Percentiles rank a stretch among this genome's conserved stretches.
Conservation (phyloP, 1,284 basidiomycete genomes). For the Cryptococcus floricola region DNA sequence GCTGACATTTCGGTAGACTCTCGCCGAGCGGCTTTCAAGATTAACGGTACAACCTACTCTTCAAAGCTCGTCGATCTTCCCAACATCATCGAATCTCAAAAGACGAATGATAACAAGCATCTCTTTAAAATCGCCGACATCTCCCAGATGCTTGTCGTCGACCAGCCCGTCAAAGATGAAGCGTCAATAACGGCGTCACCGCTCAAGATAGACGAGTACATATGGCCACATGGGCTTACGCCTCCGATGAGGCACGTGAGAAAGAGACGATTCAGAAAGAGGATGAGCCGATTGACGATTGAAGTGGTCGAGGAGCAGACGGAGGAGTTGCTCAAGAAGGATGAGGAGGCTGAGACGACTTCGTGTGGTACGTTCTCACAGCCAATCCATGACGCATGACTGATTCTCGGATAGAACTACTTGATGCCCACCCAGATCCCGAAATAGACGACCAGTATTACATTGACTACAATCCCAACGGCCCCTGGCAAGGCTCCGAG, state of each 20-base stretch:
- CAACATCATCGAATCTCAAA: constrained; percentile 90
- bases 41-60: constrained; percentile 74
- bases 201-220: constrained; percentile 91
- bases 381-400: not conserved
- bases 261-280: constrained; percentile 87
- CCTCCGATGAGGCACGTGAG: constrained; percentile 88
- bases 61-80: constrained; percentile 96
- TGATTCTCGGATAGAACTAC: constrained; percentile 26
- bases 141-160: constrained; percentile 90
- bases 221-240: constrained; percentile 95
- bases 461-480: constrained; percentile 36
- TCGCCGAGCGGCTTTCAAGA: constrained; percentile 82
- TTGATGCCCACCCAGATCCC: constrained; percentile 38
- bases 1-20: constrained; percentile 61
- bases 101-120: constrained; percentile 91
- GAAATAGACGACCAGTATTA: constrained; percentile 41
- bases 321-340: constrained; percentile 81
- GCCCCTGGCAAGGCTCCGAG: constrained; percentile 21
- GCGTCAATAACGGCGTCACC: constrained; percentile 54
- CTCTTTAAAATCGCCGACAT: constrained; percentile 99
- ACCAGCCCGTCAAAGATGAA: constrained; percentile 69
- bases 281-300: constrained; percentile 62
- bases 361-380: constrained; percentile 18
- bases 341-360: constrained; percentile 67
- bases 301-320: constrained; percentile 97